Evolutionary conservation across 495 filamentous ascomycete species (phyloP).

Genomic region (Penicillium goetzii): DNA sequence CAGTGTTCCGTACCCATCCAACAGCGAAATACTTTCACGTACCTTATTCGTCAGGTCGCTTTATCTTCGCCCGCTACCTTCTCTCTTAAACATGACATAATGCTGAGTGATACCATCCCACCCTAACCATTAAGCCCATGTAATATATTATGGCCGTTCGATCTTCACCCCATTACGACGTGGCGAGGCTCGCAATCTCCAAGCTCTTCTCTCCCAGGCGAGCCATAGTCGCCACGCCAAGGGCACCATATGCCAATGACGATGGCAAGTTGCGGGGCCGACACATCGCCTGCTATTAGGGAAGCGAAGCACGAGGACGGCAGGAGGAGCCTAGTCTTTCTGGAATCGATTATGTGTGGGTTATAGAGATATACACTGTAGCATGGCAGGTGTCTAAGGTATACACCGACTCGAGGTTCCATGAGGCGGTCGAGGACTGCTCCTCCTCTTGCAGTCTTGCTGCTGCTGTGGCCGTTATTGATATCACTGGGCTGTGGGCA

Average conservation of each 20-base stretch:
- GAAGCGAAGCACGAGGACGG: background rate
- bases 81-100: background rate
- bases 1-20: background rate
- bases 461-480: background rate
- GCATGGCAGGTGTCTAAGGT: background rate
- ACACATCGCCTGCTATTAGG: constrained; percentile 9
- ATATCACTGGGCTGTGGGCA: background rate
- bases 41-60: background rate
- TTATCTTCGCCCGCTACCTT: background rate
- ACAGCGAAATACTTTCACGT: background rate
- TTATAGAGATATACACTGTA: background rate
- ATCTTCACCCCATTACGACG: background rate
- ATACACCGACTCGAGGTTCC: background rate
- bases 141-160: background rate
- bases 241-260: background rate
- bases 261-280: constrained; percentile 5
- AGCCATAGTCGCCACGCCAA: constrained; percentile 6
- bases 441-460: no score
- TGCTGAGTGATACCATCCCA: background rate
- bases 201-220: background rate
- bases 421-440: background rate
- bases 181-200: background rate
- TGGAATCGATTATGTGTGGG: background rate
- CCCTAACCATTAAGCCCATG: background rate
- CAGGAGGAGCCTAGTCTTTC: background rate